Evolutionary conservation across 441 rosid genomes (phyloP).

Genomic region (Erodium texanum): DNA sequence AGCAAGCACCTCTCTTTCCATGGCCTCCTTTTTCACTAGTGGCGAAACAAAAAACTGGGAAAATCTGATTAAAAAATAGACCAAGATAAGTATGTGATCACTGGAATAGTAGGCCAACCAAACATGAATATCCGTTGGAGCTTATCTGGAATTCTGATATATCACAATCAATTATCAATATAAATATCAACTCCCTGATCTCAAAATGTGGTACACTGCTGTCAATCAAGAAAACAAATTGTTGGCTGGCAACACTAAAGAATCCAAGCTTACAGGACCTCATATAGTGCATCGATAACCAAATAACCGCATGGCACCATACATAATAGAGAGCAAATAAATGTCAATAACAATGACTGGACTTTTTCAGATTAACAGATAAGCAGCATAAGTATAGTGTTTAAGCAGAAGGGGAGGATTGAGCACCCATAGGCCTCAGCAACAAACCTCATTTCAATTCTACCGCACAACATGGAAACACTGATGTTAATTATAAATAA

Average conservation of each 20-base stretch:
- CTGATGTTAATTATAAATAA: not conserved
- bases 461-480: not conserved
- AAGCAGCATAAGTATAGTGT: not conserved
- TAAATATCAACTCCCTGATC: not conserved
- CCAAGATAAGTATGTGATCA: constrained; percentile 13
- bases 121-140: not conserved
- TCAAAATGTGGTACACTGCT: not conserved
- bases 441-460: not conserved
- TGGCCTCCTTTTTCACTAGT: constrained; percentile 79
- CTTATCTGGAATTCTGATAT: not conserved
- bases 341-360: not conserved
- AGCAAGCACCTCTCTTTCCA: constrained; percentile 95
- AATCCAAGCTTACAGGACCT: not conserved
- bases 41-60: constrained; percentile 97
- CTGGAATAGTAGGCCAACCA: constrained; percentile 2
- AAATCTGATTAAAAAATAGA: constrained; percentile 51
- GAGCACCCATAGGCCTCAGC: not conserved
- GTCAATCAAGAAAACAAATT: not conserved
- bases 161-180: not conserved
- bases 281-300: not conserved
- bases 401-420: not conserved
- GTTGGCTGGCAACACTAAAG: not conserved
- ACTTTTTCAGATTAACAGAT: not conserved
- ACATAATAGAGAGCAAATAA: not conserved
- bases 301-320: not conserved